phyloP scores from a whole-genome alignment of 2,329 filamentous ascomycete genomes.

The Epichloe glyceriae region DNA sequence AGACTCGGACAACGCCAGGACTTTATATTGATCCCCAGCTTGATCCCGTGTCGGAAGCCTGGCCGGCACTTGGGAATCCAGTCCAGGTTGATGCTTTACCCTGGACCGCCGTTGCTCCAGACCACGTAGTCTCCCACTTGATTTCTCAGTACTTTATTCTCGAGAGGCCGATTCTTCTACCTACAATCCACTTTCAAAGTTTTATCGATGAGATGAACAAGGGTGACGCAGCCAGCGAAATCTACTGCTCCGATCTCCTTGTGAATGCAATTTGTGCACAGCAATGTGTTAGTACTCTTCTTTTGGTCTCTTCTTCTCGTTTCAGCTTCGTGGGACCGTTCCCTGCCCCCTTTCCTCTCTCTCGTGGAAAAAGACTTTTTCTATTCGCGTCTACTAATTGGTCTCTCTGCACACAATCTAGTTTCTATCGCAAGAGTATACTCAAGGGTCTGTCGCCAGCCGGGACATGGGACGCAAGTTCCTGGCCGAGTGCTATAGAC shows the following conservation, averaged over 20 bases:
- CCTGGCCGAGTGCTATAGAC: not conserved
- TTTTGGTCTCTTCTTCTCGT: not conserved
- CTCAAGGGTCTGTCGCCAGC: not conserved
- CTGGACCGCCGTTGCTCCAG: not conserved
- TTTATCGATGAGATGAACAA: constrained; percentile 1
- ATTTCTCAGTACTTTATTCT: not conserved
- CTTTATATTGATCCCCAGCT: not conserved
- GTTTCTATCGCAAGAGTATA: not conserved
- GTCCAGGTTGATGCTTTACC: not conserved
- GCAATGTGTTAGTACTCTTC: not conserved
- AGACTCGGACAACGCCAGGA: not conserved
- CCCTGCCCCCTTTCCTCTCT: not conserved
- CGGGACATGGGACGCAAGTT: not conserved
- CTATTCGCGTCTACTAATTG: not conserved
- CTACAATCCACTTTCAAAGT: not conserved
- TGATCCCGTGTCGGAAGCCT: not conserved
- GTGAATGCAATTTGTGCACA: constrained; percentile 1
- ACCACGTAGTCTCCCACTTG: not conserved
- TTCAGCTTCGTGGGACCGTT: not conserved
- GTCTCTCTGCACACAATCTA: not conserved
- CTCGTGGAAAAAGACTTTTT: not conserved
- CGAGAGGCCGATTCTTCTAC: not conserved
- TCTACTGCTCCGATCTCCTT: not conserved
- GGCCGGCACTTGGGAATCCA: not conserved
- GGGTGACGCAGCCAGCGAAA: not conserved